A percentile compares a stretch with the other conserved stretches of the same genome.
Evolutionary conservation across 306 rosid genomes (phyloP).

Genomic region (Fragaria ananassa): DNA sequence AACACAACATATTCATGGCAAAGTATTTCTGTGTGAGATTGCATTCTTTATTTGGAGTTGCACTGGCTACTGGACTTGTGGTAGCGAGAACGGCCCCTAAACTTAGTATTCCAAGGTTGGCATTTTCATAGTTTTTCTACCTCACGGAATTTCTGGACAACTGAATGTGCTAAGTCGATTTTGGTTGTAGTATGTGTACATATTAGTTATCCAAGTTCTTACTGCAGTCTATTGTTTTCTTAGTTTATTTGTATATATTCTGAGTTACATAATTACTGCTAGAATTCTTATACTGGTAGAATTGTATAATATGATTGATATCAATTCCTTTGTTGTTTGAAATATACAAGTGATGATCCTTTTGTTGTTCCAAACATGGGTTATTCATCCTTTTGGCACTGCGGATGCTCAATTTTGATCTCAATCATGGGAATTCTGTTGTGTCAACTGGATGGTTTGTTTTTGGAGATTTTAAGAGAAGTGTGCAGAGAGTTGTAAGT

Average conservation of each 20-base stretch:
- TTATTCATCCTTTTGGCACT: background rate
- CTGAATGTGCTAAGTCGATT: background rate
- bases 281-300: background rate
- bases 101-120: constrained; percentile 19
- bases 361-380: too few relatives aligned
- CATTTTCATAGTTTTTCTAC: constrained; percentile 16
- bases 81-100: constrained; percentile 42
- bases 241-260: background rate
- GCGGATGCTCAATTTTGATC: background rate
- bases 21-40: constrained; percentile 85
- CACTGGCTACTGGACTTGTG: constrained; percentile 73
- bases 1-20: constrained; percentile 85
- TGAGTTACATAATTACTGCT: background rate
- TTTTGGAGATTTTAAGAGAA: background rate
- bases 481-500: background rate
- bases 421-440: too few relatives aligned
- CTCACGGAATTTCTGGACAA: background rate
- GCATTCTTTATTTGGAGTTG: constrained; percentile 77
- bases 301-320: background rate
- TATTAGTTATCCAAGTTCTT: background rate
- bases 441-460: background rate
- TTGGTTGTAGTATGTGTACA: background rate
- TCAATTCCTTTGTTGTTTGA: background rate
- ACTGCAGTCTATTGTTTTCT: background rate
- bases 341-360: too few relatives aligned